These are phyloP conservation scores for Penicillium concentricum DNA, from an alignment of 2,329 filamentous ascomycete genomes.

Conservation along the genomic window DNA sequence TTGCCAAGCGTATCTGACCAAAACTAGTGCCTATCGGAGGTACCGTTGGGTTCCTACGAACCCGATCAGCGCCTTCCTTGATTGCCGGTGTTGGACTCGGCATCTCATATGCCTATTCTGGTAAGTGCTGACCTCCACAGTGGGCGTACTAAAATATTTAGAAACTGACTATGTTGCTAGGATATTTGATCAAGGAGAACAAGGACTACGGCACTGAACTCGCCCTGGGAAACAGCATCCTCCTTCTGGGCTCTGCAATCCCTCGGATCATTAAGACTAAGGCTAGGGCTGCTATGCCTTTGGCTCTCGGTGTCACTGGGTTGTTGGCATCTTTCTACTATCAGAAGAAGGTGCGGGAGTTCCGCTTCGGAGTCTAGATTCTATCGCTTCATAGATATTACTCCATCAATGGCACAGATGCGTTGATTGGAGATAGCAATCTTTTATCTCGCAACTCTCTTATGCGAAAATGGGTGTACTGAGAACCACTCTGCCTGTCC, in stretches of 20 bases:
- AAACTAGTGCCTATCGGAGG: conserved; percentile 16
- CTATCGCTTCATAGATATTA: not conserved
- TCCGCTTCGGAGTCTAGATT: conserved; percentile 2
- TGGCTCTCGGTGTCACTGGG: conserved; percentile 12
- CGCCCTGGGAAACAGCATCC: conserved; percentile 19
- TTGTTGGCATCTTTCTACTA: conserved; percentile 5
- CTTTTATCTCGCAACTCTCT: too few species aligned
- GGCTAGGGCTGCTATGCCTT: conserved; percentile 13
- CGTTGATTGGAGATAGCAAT: not conserved
- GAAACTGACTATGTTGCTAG: not conserved
- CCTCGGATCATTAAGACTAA: conserved; percentile 14
- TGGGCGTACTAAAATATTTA: not conserved
- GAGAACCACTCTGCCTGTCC: not conserved
- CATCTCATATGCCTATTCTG: conserved; percentile 16
- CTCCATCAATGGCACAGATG: not conserved
- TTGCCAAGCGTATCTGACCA: not conserved
- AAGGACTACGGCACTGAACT: conserved; percentile 23
- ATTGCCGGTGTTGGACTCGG: conserved; percentile 20
- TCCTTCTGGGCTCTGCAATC: conserved; percentile 15
- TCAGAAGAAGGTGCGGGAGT: conserved; percentile 5
- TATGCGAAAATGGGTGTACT: not conserved
- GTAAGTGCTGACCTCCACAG: not conserved
- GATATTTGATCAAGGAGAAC: conserved; percentile 20
- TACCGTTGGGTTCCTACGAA: conserved; percentile 16
- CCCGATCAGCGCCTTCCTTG: conserved; percentile 17